Evolutionary conservation across 2,329 filamentous ascomycete species (phyloP).

Genomic region (Emergomyces africanus): DNA sequence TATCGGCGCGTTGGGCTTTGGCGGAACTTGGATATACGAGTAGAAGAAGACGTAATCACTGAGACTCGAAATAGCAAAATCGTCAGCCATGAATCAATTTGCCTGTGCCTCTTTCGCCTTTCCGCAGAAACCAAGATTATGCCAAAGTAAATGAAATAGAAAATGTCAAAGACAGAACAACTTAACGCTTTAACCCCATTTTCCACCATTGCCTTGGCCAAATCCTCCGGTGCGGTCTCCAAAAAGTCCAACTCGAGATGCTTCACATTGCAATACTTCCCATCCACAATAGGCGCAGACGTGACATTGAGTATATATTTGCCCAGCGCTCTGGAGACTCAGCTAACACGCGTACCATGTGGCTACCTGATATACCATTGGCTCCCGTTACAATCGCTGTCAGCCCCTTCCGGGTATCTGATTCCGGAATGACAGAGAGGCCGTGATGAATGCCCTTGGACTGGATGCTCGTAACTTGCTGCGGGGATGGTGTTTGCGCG

Average conservation of each 20-base stretch:
- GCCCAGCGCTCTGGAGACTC: slow-evolving; percentile 37
- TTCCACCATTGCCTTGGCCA: slow-evolving; percentile 16
- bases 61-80: not conserved
- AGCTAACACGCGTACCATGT: slow-evolving; percentile 38
- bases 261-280: slow-evolving; percentile 25
- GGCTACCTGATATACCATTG: slow-evolving; percentile 42
- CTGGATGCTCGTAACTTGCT: slow-evolving; percentile 2
- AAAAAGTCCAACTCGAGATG: slow-evolving; percentile 30
- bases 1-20: slow-evolving; percentile 31
- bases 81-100: not conserved
- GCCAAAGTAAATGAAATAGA: not conserved
- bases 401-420: slow-evolving; percentile 26
- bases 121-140: not conserved
- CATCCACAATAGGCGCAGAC: slow-evolving; percentile 32
- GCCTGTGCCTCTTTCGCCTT: not conserved
- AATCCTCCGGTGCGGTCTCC: slow-evolving; percentile 15
- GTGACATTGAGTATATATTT: slow-evolving; percentile 39
- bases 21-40: slow-evolving; percentile 40
- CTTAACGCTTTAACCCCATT: slow-evolving; percentile 16
- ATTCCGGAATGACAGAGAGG: slow-evolving; percentile 34
- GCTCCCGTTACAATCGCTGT: slow-evolving; percentile 42
- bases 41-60: slow-evolving; percentile 42
- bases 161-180: not conserved
- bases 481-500: not conserved
- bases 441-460: slow-evolving; percentile 37